These are phyloP conservation scores for Polyplosphaeria fusca DNA, from an alignment of 495 filamentous ascomycete species.

Conservation along the genomic window DNA sequence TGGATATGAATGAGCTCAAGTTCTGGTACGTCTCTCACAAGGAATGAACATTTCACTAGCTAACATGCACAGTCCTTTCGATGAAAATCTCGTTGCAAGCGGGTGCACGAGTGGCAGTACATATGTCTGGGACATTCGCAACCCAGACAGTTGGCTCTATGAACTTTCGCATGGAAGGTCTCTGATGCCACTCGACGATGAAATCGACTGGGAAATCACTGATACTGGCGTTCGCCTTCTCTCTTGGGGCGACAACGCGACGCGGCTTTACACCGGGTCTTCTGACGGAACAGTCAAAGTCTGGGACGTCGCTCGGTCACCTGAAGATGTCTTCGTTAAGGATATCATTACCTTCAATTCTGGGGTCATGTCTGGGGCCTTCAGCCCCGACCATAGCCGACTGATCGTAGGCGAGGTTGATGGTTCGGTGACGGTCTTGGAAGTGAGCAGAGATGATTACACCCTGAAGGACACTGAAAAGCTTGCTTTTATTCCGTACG, in stretches of 20 bases:
- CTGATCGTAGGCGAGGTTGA: conserved; percentile 74
- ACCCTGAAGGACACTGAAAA: conserved; percentile 24
- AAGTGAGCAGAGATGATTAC: conserved; percentile 35
- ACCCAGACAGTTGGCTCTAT: conserved; percentile 56
- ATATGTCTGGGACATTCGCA: conserved; percentile 80
- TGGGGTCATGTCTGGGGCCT: conserved; percentile 63
- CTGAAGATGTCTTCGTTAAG: conserved; percentile 59
- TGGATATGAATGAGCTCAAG: conserved; percentile 84
- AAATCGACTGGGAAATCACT: conserved; percentile 57
- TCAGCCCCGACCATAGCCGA: conserved; percentile 67
- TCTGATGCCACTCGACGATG: conserved; percentile 57
- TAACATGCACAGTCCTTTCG: conserved; percentile 33
- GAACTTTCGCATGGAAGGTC: conserved; percentile 66
- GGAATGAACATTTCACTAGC: conserved; percentile 3
- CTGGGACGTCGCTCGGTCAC: conserved; percentile 71
- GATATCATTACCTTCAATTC: conserved; percentile 53
- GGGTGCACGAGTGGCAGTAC: conserved; percentile 80
- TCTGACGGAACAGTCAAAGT: conserved; percentile 83
- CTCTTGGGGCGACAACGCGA: conserved; percentile 67
- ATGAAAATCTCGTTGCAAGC: conserved; percentile 65
- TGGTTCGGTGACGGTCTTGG: conserved; percentile 67
- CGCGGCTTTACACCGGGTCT: conserved; percentile 81
- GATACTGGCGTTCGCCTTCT: conserved; percentile 82
- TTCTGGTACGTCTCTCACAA: conserved; percentile 33
- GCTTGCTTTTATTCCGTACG: conserved; percentile 26